Evolutionary conservation across 2,329 filamentous ascomycete species (phyloP).

Genomic region (Verticillium isaacii): DNA sequence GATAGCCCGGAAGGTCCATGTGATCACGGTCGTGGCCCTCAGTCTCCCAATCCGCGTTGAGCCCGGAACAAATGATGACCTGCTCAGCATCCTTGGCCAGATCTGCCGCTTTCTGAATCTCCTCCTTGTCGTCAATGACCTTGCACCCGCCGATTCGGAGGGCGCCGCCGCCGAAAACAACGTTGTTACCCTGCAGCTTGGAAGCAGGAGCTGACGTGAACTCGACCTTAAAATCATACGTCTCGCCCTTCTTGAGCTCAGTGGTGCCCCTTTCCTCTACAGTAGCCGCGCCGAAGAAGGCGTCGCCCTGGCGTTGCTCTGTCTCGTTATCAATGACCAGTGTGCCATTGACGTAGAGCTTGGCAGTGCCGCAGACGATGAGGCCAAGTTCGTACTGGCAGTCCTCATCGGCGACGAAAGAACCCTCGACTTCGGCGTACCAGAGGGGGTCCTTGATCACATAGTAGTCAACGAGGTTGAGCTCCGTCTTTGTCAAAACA

Average conservation of each 20-base stretch:
- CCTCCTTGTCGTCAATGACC: constrained; percentile 50
- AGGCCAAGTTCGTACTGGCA: constrained; percentile 61
- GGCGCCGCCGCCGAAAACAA: constrained; percentile 53
- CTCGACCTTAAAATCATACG: constrained; percentile 54
- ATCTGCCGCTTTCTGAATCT: constrained; percentile 62
- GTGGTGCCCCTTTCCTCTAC: constrained; percentile 57
- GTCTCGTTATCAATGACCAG: constrained; percentile 63
- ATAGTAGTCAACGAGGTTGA: constrained; percentile 44
- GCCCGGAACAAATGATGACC: constrained; percentile 71
- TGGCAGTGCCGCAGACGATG: constrained; percentile 61
- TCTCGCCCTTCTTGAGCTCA: constrained; percentile 52
- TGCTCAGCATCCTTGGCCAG: constrained; percentile 68
- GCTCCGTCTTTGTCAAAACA: constrained; percentile 42
- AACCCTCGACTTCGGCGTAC: constrained; percentile 59
- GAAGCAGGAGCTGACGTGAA: constrained; percentile 56
- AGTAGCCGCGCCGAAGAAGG: constrained; percentile 62
- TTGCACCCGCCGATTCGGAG: constrained; percentile 59
- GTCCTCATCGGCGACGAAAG: constrained; percentile 55
- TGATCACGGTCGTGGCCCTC: constrained; percentile 70
- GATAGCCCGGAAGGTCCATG: constrained; percentile 64
- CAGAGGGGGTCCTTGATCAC: constrained; percentile 47
- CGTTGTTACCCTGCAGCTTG: constrained; percentile 44
- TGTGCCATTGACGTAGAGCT: constrained; percentile 57
- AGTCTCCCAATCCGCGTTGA: constrained; percentile 71
- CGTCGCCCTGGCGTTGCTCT: constrained; percentile 55